Base-by-base conservation (phyloP, 1,284 basidiomycete species). In the Cryptococcus sp. region DNA sequence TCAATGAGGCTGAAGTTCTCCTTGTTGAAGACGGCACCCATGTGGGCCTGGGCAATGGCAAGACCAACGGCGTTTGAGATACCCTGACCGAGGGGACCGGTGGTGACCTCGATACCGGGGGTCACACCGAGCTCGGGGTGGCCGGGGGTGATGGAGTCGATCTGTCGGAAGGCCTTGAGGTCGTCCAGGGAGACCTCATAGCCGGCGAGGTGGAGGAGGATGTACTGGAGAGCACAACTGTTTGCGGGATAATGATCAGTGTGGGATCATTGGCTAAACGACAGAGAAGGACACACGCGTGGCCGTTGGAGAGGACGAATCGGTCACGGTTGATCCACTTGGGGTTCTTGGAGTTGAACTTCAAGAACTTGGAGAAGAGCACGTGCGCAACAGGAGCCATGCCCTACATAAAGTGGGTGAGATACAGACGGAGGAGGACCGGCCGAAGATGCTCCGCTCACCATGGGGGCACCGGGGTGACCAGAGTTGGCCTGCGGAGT, bases 81-180 rank as follows among this genome's bases (percentile, higher is more conserved):
- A 72, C 91, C 91, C 79, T 97, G 93, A 50, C 93, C 93, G 37
- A 97, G 87, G 60, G 94, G 93, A 62, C 93, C 94, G 56, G 94
- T 97, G 67, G 93, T 97, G 63, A 96, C 91, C 80, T 97, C 93
- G 62, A 97, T 84, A 69, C 93, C 93, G 66, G 92, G 89, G 21
- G 91, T 93, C 76, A 93, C 88, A 58, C 85, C 83, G 56, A 84
- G 80, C 78, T 97, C 93, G 38, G 92, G 92, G 80, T 96, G 92
- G 69, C 93, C 93, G 43, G 91, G 91, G 48, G 91, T 94, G 73
- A 86, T 81, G 38, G 91, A 94, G 73, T 86, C 87, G 57, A 97
- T 73, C 78, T 96, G 92, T 68, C 77, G 71, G 72, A 78, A 79
- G 23, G 60, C 38, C 73, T 79, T 77, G 50, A 79, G 68, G 70